phyloP scores from a whole-genome alignment of 164 flowering plant genomes.

The Sedum album region DNA sequence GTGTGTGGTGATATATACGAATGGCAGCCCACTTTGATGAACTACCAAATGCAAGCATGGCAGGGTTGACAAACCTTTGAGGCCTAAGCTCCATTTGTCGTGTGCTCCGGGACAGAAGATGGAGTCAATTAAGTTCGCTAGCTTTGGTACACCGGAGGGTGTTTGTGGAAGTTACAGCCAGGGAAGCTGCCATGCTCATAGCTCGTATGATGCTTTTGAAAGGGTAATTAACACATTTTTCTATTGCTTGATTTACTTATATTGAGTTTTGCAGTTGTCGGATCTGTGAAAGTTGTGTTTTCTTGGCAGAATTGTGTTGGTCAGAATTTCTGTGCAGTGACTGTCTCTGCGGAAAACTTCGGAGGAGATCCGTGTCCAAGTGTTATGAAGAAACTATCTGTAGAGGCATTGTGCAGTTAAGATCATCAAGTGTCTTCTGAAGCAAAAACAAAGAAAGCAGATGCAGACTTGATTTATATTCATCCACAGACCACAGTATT shows the following conservation, averaged over 20 bases:
- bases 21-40: constrained; percentile 71
- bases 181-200: constrained; percentile 86
- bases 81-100: constrained; percentile 75
- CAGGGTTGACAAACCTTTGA: constrained; percentile 46
- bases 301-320: constrained; percentile 75
- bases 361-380: constrained; percentile 85
- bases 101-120: constrained; percentile 84
- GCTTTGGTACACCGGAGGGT: constrained; percentile 95
- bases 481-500: not conserved
- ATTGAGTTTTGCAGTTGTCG: too few species aligned
- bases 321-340: constrained; percentile 62
- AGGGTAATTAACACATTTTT: constrained; percentile 28
- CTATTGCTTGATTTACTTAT: too few species aligned
- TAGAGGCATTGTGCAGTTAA: constrained; percentile 56
- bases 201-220: constrained; percentile 33
- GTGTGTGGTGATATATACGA: constrained; percentile 83
- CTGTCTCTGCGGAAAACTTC: constrained; percentile 63
- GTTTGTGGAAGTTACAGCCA: constrained; percentile 70
- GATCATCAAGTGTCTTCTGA: too few species aligned
- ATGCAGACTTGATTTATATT: too few species aligned
- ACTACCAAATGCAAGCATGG: constrained; percentile 57
- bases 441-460: too few species aligned
- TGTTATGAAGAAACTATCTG: constrained; percentile 62
- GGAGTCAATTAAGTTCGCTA: constrained; percentile 72
- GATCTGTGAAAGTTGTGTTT: too few species aligned